Conservation (phyloP, 306 rosid genomes). For the Quercus alba region DNA sequence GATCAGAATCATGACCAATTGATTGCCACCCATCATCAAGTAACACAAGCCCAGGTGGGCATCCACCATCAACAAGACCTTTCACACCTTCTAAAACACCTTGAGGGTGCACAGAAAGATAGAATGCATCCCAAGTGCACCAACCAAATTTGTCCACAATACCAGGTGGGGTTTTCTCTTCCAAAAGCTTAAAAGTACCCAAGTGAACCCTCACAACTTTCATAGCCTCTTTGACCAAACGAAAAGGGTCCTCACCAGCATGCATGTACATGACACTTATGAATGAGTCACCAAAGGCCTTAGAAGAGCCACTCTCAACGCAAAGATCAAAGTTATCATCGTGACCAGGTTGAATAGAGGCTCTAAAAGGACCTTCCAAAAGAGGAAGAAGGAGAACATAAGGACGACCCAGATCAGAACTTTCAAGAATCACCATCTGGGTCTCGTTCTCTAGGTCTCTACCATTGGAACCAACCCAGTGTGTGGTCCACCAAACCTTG, state of each 20-base stretch:
- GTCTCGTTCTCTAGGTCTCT: conserved; percentile 81
- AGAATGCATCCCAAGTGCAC: conserved; percentile 99
- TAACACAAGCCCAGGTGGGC: conserved; percentile 80
- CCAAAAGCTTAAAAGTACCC: conserved; percentile 66
- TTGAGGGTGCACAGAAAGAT: conserved; percentile 78
- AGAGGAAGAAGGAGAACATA: conserved; percentile 69
- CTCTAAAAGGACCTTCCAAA: conserved; percentile 49
- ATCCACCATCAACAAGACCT: conserved; percentile 62
- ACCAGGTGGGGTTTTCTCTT: conserved; percentile 72
- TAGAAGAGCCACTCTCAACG: conserved; percentile 53
- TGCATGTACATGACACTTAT: conserved; percentile 53
- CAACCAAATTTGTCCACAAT: conserved; percentile 87
- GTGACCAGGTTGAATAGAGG: conserved; percentile 48
- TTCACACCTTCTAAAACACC: conserved; percentile 69
- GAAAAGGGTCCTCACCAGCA: conserved; percentile 59
- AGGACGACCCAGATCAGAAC: conserved; percentile 47
- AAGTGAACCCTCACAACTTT: conserved; percentile 41
- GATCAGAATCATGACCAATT: conserved; percentile 64
- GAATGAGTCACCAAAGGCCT: conserved; percentile 19
- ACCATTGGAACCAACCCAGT: conserved; percentile 83
- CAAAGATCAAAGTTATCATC: conserved; percentile 58
- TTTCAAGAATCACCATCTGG: conserved; percentile 66
- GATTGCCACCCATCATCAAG: conserved; percentile 97
- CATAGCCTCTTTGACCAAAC: conserved; percentile 65
- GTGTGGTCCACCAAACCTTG: conserved; percentile 99